Evolutionary conservation across 805 yeast genomes (phyloP).

Genomic region (Metschnikowia colocasiae): DNA sequence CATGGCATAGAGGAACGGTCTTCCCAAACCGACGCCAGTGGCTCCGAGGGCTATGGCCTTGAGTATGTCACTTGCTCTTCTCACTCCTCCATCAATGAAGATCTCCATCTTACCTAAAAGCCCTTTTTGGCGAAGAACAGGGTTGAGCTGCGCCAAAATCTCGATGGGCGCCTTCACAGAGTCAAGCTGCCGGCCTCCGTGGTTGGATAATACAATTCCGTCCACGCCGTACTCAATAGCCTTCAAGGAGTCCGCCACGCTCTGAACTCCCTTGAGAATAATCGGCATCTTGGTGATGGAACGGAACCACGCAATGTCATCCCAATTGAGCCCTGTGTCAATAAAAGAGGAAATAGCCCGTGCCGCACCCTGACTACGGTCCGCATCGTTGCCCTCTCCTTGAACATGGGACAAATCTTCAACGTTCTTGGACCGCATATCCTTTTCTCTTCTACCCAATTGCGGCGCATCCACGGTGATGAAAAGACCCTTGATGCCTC

Average conservation of each 20-base stretch:
- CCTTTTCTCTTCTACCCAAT: conserved; percentile 80
- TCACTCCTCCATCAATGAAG: conserved; percentile 72
- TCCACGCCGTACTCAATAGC: conserved; percentile 58
- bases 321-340: conserved; percentile 39
- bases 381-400: conserved; percentile 48
- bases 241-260: conserved; percentile 58
- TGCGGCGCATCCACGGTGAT: conserved; percentile 56
- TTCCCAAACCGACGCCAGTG: conserved; percentile 68
- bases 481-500: conserved; percentile 45
- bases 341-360: conserved; percentile 75
- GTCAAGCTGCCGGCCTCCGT: conserved; percentile 73
- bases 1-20: conserved; percentile 75
- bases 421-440: conserved; percentile 54
- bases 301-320: conserved; percentile 39
- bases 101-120: conserved; percentile 54
- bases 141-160: conserved; percentile 53
- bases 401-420: conserved; percentile 25
- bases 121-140: conserved; percentile 37
- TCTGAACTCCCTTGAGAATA: conserved; percentile 65
- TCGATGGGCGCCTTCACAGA: conserved; percentile 59
- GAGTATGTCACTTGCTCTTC: conserved; percentile 73
- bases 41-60: conserved; percentile 79
- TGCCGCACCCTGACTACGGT: conserved; percentile 78
- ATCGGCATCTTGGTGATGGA: conserved; percentile 41
- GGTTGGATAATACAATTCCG: conserved; percentile 67